Evolutionary conservation across 78 protist genomes (phyloP), one percentile per base, ranked within the genome.

Genomic region (Protostelium mycophagum): DNA sequence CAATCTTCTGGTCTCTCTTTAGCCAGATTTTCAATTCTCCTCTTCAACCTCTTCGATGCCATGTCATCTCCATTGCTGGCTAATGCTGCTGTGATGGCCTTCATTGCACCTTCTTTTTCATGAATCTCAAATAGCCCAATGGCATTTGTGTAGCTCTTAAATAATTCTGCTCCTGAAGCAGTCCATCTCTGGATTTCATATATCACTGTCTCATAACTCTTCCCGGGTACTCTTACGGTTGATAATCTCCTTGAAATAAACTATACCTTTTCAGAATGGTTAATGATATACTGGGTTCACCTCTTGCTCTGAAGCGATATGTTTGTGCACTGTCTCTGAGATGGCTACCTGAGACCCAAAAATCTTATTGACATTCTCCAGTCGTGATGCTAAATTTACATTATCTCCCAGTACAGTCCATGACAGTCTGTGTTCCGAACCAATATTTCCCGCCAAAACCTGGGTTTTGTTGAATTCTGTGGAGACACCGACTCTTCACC

Each of bases 301-400:
- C 31, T 51, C 73, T 25, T 5, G 31, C 73, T 51, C 73, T 51
- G 73, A 25, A 16, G 16, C 73, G 73, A 51, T 51, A 51, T 51
- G 73, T 5, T 25, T 25, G 5, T 16, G 73, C 5, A 51, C 16
- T 16, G 73, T 25, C 16, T 51, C 16, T 51, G 31, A 51, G n/a
- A n/a, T n/a, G n/a, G n/a, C n/a, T n/a, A n/a, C n/a, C n/a, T n/a
- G n/a, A n/a, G n/a, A n/a, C n/a, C 51, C 73, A 83, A 86, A 90
- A 28, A 0, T 0, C 86, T 90, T 90, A 28, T 91, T 90, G 36
- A 91, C 85, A 29, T 36, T 0, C 34, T 94, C 96, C 87, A 91
- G 5, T 28, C 96, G 35, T 5, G 92, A 36, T 34, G 96, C 90
- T n/a, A 88, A 1, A 38, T 94, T 94, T 38, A 94, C 96, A 1